Evolutionary conservation across 495 filamentous ascomycete genomes (phyloP).

Genomic region (Aspergillus baeticus): DNA sequence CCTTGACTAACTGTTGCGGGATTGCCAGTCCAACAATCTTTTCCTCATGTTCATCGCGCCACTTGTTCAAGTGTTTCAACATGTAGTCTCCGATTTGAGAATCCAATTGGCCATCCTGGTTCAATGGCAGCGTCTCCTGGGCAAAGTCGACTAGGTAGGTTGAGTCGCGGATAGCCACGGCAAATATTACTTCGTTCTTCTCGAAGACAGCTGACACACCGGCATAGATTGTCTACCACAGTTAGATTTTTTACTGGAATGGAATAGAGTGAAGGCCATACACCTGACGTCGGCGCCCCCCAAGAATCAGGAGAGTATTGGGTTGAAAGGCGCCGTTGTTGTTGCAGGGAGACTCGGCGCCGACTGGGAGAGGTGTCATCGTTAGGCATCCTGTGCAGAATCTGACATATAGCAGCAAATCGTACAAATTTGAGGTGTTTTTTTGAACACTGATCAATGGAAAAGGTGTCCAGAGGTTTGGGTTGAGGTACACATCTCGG

Average conservation of each 20-base stretch:
- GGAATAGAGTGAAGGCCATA: constrained; percentile 10
- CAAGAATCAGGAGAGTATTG: constrained; percentile 26
- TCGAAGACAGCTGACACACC: constrained; percentile 58
- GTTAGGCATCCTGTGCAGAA: background rate
- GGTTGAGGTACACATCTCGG: background rate
- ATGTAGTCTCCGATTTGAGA: constrained; percentile 52
- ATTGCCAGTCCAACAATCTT: constrained; percentile 63
- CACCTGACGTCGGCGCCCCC: constrained; percentile 23
- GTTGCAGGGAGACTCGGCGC: constrained; percentile 30
- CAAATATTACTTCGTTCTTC: constrained; percentile 51
- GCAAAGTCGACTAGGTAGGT: constrained; percentile 78
- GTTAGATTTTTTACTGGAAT: constrained; percentile 15
- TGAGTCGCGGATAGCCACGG: constrained; percentile 72
- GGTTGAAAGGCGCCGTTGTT: constrained; percentile 30
- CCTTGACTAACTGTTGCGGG: constrained; percentile 43
- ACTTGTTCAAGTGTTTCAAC: constrained; percentile 50
- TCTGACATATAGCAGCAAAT: background rate
- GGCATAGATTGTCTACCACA: constrained; percentile 57
- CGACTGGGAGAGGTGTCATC: constrained; percentile 8
- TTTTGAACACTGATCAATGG: background rate
- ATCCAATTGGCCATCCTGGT: constrained; percentile 25
- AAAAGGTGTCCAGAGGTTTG: background rate
- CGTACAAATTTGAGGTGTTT: background rate
- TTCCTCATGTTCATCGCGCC: constrained; percentile 59
- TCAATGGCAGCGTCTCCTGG: constrained; percentile 47